Percentiles rank a stretch among this genome's conserved stretches.
Evolutionary conservation across 2,329 filamentous ascomycete genomes (phyloP).

Genomic region (Penicillium sp.): DNA sequence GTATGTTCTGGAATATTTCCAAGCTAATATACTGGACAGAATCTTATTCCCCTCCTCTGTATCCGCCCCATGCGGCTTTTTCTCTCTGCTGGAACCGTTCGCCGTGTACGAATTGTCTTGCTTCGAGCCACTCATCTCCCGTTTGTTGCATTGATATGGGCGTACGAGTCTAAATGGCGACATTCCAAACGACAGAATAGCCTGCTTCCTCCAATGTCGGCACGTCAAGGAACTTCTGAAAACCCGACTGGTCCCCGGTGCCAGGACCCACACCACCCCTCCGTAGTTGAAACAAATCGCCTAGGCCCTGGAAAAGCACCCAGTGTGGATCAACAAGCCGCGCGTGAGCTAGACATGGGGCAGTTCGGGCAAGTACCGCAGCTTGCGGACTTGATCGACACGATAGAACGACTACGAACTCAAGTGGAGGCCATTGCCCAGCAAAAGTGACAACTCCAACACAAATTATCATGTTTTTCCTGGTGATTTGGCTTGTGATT

Average conservation of each 20-base stretch:
- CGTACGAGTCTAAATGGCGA: conserved; percentile 49
- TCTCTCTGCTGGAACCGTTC: conserved; percentile 54
- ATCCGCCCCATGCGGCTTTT: conserved; percentile 59
- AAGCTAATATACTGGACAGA: conserved; percentile 42
- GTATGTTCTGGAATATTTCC: conserved; percentile 13
- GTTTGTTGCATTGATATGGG: conserved; percentile 57
- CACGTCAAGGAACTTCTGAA: conserved; percentile 21
- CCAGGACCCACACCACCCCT: conserved; percentile 26
- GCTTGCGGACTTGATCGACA: conserved; percentile 36
- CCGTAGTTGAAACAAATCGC: conserved; percentile 23
- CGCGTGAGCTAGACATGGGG: conserved; percentile 24
- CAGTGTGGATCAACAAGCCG: conserved; percentile 26
- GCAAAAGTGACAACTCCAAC: conserved; percentile 11
- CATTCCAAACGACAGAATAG: conserved; percentile 13
- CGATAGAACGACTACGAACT: conserved; percentile 36
- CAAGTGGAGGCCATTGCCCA: conserved; percentile 37
- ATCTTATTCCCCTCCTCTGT: conserved; percentile 57
- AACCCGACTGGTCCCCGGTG: conserved; percentile 26
- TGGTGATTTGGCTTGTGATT: neutral
- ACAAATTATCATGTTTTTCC: neutral
- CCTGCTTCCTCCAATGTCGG: conserved; percentile 23
- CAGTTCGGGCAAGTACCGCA: conserved; percentile 26
- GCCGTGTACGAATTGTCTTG: conserved; percentile 57
- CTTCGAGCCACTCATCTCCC: conserved; percentile 61
- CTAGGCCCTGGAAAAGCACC: conserved; percentile 23